phyloP scores from a whole-genome alignment of 805 yeast species.

The Saturnispora quitensis region DNA sequence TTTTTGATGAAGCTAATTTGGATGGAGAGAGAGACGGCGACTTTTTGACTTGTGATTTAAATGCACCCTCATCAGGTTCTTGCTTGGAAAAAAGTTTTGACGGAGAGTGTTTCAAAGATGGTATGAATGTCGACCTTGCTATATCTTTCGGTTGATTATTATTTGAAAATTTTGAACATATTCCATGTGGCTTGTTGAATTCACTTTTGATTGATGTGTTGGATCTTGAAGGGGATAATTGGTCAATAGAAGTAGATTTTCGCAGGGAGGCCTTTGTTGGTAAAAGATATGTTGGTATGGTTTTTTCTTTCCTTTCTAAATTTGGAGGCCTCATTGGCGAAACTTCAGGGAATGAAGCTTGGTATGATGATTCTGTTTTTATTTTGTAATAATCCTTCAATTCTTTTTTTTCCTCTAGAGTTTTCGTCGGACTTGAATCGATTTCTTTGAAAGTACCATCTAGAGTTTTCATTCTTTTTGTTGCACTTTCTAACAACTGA shows the following conservation, averaged over 20 bases:
- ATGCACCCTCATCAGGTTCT: neutral
- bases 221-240: conserved; percentile 9
- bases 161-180: neutral
- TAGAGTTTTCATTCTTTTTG: conserved; percentile 21
- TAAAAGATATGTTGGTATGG: conserved; percentile 16
- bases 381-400: conserved; percentile 16
- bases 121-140: neutral
- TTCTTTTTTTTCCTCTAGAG: conserved; percentile 18
- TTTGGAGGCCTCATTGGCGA: conserved; percentile 6
- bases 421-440: conserved; percentile 24
- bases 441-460: conserved; percentile 23
- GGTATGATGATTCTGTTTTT: neutral
- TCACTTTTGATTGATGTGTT: neutral
- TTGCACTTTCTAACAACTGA: conserved; percentile 22
- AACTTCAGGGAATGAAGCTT: neutral
- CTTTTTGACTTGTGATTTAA: neutral
- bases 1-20: conserved; percentile 3
- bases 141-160: neutral
- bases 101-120: neutral
- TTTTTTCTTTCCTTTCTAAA: conserved; percentile 3
- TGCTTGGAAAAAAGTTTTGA: neutral
- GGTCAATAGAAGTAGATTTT: conserved; percentile 8
- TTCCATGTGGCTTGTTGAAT: neutral
- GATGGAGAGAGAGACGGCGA: conserved; percentile 11
- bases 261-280: conserved; percentile 18